Evolutionary conservation across 768 basidiomycete genomes (phyloP).

Genomic region (Mycena metata): DNA sequence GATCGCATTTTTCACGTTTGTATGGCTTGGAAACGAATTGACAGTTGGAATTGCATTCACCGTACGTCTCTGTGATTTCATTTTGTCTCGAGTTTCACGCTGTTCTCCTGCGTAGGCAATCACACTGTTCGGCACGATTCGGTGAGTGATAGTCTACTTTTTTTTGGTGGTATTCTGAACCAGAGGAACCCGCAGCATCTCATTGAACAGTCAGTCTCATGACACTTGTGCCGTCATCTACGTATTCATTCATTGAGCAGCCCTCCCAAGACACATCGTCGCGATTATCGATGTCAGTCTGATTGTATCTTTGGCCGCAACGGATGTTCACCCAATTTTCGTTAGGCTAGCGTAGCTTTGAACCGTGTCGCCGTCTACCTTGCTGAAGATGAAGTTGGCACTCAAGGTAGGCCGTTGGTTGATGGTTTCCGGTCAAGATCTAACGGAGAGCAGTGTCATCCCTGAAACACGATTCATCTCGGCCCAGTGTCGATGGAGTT

Average conservation of each 20-base stretch:
- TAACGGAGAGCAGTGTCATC: too few relatives aligned
- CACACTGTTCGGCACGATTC: constrained; percentile 73
- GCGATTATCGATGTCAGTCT: too few relatives aligned
- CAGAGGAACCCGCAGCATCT: too few relatives aligned
- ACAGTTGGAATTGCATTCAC: constrained; percentile 89
- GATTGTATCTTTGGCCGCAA: too few relatives aligned
- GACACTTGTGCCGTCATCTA: too few relatives aligned
- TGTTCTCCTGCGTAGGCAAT: constrained; percentile 64
- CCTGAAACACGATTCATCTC: too few relatives aligned
- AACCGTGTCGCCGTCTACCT: constrained; percentile 78
- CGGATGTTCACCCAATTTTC: not conserved
- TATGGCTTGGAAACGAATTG: constrained; percentile 78
- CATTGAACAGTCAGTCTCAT: too few relatives aligned
- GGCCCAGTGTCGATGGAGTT: constrained; percentile 4
- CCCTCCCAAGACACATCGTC: too few relatives aligned
- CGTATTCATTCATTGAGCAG: too few relatives aligned
- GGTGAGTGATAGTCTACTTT: not conserved
- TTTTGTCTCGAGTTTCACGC: not conserved
- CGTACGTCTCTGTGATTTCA: constrained; percentile 51
- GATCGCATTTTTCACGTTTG: constrained; percentile 81
- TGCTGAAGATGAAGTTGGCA: constrained; percentile 77
- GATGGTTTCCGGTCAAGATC: constrained; percentile 65
- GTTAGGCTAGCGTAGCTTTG: constrained; percentile 70
- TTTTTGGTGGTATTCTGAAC: too few relatives aligned
- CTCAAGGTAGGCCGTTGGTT: constrained; percentile 56